Conservation (phyloP, 305 asterid species). For the Andrographis paniculata region DNA sequence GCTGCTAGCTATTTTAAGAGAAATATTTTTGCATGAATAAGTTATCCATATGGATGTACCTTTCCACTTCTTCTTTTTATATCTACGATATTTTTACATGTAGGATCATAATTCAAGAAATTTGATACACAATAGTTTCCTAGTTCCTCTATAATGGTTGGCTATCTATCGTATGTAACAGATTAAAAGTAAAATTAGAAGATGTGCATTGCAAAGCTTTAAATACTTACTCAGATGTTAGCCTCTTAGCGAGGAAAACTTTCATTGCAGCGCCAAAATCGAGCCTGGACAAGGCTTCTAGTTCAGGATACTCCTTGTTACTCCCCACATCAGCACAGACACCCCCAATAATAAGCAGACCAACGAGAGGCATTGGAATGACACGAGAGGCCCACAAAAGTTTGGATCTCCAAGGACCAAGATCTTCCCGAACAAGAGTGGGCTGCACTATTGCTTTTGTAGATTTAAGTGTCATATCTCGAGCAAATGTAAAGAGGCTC, state of each 20-base stretch:
- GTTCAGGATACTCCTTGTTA: conserved; percentile 62
- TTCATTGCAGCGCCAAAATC: conserved; percentile 94
- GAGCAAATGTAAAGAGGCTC: conserved; percentile 89
- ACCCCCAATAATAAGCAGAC: conserved; percentile 79
- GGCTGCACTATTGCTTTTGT: conserved; percentile 74
- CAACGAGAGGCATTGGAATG: conserved; percentile 97
- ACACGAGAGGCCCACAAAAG: conserved; percentile 88
- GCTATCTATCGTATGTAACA: no score
- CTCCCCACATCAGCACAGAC: conserved; percentile 70
- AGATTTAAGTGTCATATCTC: conserved; percentile 87
- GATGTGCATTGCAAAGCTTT: conserved; percentile 1
- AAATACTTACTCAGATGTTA: conserved; percentile 84
- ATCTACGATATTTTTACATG: no score
- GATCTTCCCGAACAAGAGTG: conserved; percentile 58
- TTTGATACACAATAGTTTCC: no score
- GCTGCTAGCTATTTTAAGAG: no score
- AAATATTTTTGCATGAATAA: no score
- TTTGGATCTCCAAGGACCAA: conserved; percentile 89
- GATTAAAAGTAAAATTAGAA: no score
- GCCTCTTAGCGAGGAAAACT: conserved; percentile 87
- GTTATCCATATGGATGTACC: no score
- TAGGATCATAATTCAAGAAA: no score
- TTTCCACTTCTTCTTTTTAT: no score
- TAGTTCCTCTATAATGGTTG: no score
- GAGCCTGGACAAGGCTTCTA: conserved; percentile 87